Evolutionary conservation across 495 filamentous ascomycete species (phyloP).

Genomic region (Neurospora sp.): DNA sequence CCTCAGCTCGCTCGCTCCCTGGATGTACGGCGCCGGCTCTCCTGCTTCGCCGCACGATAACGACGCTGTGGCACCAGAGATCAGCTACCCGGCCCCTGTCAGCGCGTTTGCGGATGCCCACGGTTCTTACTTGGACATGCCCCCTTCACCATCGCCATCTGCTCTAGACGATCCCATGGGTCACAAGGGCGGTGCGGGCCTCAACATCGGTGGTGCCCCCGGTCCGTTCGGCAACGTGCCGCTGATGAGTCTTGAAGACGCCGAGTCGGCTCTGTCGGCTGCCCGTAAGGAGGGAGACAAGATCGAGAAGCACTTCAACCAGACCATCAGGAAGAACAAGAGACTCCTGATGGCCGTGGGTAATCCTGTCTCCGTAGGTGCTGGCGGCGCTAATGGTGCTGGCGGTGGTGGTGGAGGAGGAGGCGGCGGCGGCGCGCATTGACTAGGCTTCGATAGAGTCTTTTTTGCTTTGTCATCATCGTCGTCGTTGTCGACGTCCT

Average conservation of each 20-base stretch:
- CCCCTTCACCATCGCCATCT: background rate
- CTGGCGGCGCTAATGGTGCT: background rate
- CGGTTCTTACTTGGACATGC: background rate
- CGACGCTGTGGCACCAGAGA: constrained; percentile 20
- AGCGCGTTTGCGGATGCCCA: constrained; percentile 7
- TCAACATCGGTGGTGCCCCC: constrained; percentile 2
- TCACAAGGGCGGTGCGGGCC: background rate
- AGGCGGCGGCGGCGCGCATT: constrained; percentile 16
- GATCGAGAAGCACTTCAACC: constrained; percentile 56
- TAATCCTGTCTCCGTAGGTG: background rate
- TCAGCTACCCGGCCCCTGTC: constrained; percentile 22
- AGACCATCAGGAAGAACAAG: constrained; percentile 52
- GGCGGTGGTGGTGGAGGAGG: background rate
- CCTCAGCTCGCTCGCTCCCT: constrained; percentile 31
- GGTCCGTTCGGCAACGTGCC: constrained; percentile 35
- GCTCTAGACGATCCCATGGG: background rate
- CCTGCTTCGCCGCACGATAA: constrained; percentile 5
- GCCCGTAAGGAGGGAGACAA: constrained; percentile 59
- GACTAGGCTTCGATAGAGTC: constrained; percentile 12
- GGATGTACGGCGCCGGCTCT: constrained; percentile 28
- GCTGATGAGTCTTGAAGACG: constrained; percentile 48
- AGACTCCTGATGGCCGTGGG: constrained; percentile 21
- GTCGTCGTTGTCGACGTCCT: background rate
- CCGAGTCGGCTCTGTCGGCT: constrained; percentile 44
- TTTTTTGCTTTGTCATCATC: background rate